Conservation (phyloP, 495 filamentous ascomycete genomes). For the Corynascus novoguineensis region DNA sequence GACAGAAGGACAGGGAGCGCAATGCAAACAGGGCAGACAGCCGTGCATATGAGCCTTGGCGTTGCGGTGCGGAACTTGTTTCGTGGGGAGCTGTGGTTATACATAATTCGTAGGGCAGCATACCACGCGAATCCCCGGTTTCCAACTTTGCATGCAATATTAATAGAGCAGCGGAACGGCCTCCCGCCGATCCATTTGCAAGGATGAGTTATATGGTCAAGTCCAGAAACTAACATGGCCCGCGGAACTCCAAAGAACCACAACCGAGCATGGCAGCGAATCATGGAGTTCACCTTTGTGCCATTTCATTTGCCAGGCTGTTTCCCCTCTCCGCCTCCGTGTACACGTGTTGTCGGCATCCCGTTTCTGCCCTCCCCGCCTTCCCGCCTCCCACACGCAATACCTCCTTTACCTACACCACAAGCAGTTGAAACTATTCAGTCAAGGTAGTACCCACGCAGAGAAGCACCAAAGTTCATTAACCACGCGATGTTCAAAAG, state of each 20-base stretch:
- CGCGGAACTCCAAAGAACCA: too few species aligned
- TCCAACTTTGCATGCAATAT: background rate
- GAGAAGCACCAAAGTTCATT: background rate
- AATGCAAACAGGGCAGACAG: background rate
- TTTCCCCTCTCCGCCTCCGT: too few species aligned
- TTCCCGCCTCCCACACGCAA: too few species aligned
- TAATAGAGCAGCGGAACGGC: background rate
- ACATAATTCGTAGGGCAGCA: background rate
- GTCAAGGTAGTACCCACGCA: too few species aligned
- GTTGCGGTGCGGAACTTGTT: background rate
- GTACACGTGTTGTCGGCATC: too few species aligned
- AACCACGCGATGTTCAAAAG: background rate
- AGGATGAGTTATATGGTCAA: background rate
- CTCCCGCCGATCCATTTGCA: background rate
- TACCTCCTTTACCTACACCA: too few species aligned
- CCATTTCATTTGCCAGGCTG: too few species aligned
- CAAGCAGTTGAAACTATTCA: too few species aligned
- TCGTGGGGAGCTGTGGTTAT: background rate
- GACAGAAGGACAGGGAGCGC: too few species aligned
- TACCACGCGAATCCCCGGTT: background rate
- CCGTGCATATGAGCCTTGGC: background rate
- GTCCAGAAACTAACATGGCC: background rate
- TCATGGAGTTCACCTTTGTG: background rate
- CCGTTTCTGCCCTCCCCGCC: too few species aligned
- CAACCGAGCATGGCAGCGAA: background rate